Base-by-base conservation (phyloP, 192 early-diverging fungal species). In the Coemansia sp. region DNA sequence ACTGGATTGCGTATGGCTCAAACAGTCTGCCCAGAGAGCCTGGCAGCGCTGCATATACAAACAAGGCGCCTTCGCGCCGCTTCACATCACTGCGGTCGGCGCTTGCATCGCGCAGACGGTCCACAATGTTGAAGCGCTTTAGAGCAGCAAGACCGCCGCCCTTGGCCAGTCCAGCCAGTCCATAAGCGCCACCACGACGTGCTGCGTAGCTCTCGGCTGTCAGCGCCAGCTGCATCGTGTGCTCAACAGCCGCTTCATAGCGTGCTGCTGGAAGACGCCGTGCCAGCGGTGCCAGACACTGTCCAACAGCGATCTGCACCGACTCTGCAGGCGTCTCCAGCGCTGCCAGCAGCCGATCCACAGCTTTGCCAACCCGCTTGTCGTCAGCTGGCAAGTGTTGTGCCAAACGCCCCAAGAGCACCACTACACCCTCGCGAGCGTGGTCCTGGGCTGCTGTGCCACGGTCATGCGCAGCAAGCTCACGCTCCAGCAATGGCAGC, bases 1-100 rank as follows among this genome's bases (percentile, higher is more conserved):
- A 89, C 66, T 97, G 92, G 53, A 96, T 92, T 42, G 96, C 85
- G 61, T 97, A 96, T 4, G 96, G 96, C 65, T 99, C 96, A 69
- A 98, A 98, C 56, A 97, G 77, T 37, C 94, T 86, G 8, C 94
- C 94, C 50, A 99, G 69, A 11, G 86, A 83, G 33, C 74, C 79
- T 0, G 92, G 87, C 30, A 98, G 73, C 11, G 94, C 91, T 76
- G 97, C 97, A 45, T 90, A 92, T 1, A 93, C 93, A 81, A 97
- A 89, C 55, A 97, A 65, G 9, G 95, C 92, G 61, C 97, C 97
- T 79, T 99, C 90, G 11, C 94, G 84, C 72, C 86, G 82, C 36
- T 81, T 71, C 20, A 63, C 61, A 52, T 88, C 87, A 68, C 92
- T 93, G 52, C 89, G 87, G 55, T 92, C 88, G 15, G 55, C 57